phyloP scores from a whole-genome alignment of 495 filamentous ascomycete species.

The Sordaria brevicollis region DNA sequence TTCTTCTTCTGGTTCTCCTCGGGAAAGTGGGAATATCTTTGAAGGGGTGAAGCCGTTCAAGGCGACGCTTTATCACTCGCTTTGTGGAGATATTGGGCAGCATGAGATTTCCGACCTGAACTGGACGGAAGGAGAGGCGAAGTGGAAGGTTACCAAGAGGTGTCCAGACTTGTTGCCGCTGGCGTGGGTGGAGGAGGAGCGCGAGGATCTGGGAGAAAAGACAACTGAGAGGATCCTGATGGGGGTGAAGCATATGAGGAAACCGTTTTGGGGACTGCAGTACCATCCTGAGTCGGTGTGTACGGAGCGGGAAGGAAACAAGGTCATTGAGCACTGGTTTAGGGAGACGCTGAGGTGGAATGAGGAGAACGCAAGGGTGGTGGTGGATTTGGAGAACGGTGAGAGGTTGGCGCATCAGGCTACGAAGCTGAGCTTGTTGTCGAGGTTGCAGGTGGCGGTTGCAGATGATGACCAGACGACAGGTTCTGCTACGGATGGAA shows the following conservation, averaged over 20 bases:
- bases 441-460: slow-evolving; percentile 3
- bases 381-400: slow-evolving; percentile 8
- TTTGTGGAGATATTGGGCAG: slow-evolving; percentile 53
- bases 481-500: neutral
- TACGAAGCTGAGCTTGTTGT: slow-evolving; percentile 17
- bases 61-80: slow-evolving; percentile 82
- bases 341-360: slow-evolving; percentile 46
- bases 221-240: slow-evolving; percentile 67
- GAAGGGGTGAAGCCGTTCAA: slow-evolving; percentile 43
- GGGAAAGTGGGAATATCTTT: slow-evolving; percentile 29
- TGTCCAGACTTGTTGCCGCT: slow-evolving; percentile 44
- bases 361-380: slow-evolving; percentile 10
- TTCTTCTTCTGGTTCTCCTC: slow-evolving; percentile 17
- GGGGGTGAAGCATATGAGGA: slow-evolving; percentile 56
- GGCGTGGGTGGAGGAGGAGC: slow-evolving; percentile 53
- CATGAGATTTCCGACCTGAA: slow-evolving; percentile 15
- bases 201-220: slow-evolving; percentile 20
- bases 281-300: slow-evolving; percentile 95
- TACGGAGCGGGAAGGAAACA: slow-evolving; percentile 56
- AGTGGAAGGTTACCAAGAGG: slow-evolving; percentile 17
- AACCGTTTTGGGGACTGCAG: slow-evolving; percentile 86
- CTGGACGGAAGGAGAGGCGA: slow-evolving; percentile 18
- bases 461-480: neutral
- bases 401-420: slow-evolving; percentile 13
- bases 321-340: slow-evolving; percentile 74